Conservation (phyloP, 768 basidiomycete genomes). For the Suillus bovinus region DNA sequence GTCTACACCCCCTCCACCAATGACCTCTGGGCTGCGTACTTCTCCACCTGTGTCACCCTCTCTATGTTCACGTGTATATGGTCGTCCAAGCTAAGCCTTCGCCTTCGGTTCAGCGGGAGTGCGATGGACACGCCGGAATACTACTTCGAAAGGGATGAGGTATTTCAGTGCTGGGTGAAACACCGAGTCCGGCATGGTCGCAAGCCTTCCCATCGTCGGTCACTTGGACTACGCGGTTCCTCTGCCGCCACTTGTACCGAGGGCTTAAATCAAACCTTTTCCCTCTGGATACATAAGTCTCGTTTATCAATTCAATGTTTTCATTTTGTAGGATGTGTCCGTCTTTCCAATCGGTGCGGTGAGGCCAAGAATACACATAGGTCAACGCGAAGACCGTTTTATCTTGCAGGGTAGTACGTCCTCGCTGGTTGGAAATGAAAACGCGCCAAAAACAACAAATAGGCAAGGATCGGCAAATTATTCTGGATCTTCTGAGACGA, state of each 20-base stretch:
- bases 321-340: not conserved
- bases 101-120: slow-evolving; percentile 34
- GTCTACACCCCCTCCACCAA: slow-evolving; percentile 40
- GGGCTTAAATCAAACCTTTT: not conserved
- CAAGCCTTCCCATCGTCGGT: slow-evolving; percentile 37
- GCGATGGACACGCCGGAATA: slow-evolving; percentile 29
- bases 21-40: slow-evolving; percentile 41
- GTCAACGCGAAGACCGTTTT: not conserved
- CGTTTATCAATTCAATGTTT: not conserved
- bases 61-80: slow-evolving; percentile 33
- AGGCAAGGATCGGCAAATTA: no score
- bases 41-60: slow-evolving; percentile 33
- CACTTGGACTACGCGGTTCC: slow-evolving; percentile 15
- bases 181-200: slow-evolving; percentile 33
- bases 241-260: no score
- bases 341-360: not conserved
- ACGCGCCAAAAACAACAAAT: no score
- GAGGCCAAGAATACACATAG: not conserved
- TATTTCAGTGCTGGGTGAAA: slow-evolving; percentile 36
- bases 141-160: slow-evolving; percentile 31
- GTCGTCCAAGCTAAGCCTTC: slow-evolving; percentile 36
- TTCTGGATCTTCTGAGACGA: no score
- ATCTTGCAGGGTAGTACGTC: not conserved
- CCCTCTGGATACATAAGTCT: no score
- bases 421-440: not conserved